These are phyloP conservation scores for Paramyrothecium sp. DNA, from an alignment of 2,329 filamentous ascomycete genomes.

Conservation along the genomic window DNA sequence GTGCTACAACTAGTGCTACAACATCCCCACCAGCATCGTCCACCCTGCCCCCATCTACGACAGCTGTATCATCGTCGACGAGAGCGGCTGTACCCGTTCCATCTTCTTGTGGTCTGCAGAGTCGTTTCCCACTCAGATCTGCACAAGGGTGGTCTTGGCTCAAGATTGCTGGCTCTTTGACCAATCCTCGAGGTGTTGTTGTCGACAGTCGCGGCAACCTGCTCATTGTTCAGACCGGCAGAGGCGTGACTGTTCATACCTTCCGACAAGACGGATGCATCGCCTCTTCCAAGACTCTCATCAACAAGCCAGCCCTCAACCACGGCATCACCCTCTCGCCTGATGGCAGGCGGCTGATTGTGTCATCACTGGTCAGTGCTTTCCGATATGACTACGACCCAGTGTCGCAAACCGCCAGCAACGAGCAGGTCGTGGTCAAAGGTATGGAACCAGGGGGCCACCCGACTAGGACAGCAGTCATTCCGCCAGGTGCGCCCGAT, in stretches of 20 bases:
- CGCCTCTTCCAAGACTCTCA: conserved; percentile 33
- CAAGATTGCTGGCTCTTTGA: conserved; percentile 36
- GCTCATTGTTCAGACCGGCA: conserved; percentile 33
- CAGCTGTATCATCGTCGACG: neutral
- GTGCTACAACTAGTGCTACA: no score
- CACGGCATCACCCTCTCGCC: conserved; percentile 38
- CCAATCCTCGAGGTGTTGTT: conserved; percentile 31
- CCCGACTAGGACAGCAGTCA: conserved; percentile 34
- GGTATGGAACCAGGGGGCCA: conserved; percentile 38
- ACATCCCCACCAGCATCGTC: neutral
- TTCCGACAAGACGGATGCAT: conserved; percentile 39
- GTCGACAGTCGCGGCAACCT: conserved; percentile 35
- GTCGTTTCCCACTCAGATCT: conserved; percentile 26
- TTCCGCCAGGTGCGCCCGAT: conserved; percentile 33
- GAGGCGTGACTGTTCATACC: conserved; percentile 36
- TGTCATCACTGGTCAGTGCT: conserved; percentile 38
- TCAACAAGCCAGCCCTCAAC: conserved; percentile 34
- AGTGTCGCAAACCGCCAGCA: conserved; percentile 40
- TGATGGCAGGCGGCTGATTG: conserved; percentile 36
- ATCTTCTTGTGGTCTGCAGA: neutral
- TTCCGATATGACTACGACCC: conserved; percentile 59
- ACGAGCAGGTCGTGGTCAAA: conserved; percentile 37
- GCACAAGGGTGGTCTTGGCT: conserved; percentile 35
- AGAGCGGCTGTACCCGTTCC: neutral
- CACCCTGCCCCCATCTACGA: neutral